These are phyloP conservation scores for Daldinia childiae DNA, from an alignment of 495 filamentous ascomycete genomes.

Conservation along the genomic window DNA sequence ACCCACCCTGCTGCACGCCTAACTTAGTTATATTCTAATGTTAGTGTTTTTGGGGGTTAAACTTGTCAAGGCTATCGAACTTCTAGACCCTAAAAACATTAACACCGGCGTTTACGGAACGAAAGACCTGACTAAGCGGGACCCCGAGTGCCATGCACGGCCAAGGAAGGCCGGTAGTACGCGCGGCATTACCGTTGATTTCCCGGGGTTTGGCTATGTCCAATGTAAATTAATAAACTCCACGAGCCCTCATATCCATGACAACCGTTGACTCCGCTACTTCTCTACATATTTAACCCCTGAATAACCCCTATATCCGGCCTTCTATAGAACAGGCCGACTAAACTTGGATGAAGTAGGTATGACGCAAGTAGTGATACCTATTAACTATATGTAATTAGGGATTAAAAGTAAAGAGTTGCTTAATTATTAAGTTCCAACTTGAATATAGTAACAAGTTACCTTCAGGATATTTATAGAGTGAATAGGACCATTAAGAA, in stretches of 20 bases:
- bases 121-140: conserved; percentile 1
- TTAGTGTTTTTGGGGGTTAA: too few species aligned
- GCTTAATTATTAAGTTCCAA: too few species aligned
- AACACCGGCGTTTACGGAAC: conserved; percentile 13
- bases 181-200: background rate
- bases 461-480: too few species aligned
- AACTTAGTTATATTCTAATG: too few species aligned
- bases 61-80: background rate
- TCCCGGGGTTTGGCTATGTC: background rate
- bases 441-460: too few species aligned
- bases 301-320: background rate
- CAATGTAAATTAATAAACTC: background rate
- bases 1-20: conserved; percentile 11
- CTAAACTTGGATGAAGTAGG: background rate
- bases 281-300: background rate
- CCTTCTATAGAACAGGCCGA: background rate
- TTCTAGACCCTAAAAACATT: conserved; percentile 11
- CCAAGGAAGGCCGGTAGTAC: background rate
- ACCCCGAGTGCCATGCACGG: background rate
- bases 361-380: background rate
- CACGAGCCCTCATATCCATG: background rate
- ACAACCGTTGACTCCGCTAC: background rate
- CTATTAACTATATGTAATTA: too few species aligned
- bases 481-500: too few species aligned
- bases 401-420: too few species aligned